These are phyloP conservation scores for Thelonectria blattea DNA, from an alignment of 2,329 filamentous ascomycete species.

Conservation along the genomic window DNA sequence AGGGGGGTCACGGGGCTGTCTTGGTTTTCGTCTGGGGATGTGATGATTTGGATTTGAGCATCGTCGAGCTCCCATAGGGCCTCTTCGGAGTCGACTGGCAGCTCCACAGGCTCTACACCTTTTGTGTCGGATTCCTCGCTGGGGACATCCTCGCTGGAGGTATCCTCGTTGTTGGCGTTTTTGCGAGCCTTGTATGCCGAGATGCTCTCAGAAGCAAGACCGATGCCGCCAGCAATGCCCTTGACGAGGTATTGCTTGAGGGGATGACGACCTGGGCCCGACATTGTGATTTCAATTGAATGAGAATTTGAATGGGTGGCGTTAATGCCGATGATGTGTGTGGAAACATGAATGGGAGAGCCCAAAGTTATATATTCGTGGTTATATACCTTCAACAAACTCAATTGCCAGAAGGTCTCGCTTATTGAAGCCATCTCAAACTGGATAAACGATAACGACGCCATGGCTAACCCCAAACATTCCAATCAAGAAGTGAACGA, in stretches of 20 bases:
- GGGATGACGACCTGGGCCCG: constrained; percentile 9
- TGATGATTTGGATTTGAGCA: constrained; percentile 8
- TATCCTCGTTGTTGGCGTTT: background rate
- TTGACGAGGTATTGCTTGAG: constrained; percentile 16
- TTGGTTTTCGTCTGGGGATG: background rate
- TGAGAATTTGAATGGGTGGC: background rate
- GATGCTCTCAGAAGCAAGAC: constrained; percentile 18
- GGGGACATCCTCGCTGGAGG: background rate
- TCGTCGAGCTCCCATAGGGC: constrained; percentile 15
- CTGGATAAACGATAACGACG: background rate
- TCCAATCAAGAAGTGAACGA: background rate
- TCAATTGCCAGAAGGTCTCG: too few relatives aligned
- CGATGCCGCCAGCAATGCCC: constrained; percentile 16
- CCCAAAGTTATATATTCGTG: too few relatives aligned
- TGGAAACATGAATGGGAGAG: background rate
- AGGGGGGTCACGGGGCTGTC: too few relatives aligned
- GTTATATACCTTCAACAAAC: background rate
- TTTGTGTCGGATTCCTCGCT: background rate
- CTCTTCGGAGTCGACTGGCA: background rate
- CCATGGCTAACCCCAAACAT: background rate
- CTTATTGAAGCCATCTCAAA: too few relatives aligned
- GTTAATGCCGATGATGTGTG: too few relatives aligned
- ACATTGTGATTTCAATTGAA: constrained; percentile 9
- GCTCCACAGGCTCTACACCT: background rate
- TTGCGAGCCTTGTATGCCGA: constrained; percentile 16